These are phyloP conservation scores for Glycyrrhiza uralensis DNA, from an alignment of 306 rosid genomes.

Conservation along the genomic window DNA sequence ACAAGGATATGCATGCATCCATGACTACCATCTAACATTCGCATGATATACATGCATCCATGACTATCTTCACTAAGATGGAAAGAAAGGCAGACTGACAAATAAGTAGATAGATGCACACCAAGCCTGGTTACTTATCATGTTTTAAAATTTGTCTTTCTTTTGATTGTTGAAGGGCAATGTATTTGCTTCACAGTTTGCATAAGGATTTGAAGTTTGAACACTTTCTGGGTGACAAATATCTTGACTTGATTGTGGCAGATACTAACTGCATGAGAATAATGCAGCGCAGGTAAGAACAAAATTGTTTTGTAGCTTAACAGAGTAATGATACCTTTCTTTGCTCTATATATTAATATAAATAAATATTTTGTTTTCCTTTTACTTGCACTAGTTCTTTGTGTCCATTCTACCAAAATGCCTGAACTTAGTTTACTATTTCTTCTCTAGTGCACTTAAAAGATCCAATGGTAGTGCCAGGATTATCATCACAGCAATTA, in stretches of 20 bases:
- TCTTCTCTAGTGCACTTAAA: conserved; percentile 46
- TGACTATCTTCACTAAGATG: conserved; percentile 2
- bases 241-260: conserved; percentile 35
- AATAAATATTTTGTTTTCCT: not conserved
- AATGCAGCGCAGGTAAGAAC: conserved; percentile 49
- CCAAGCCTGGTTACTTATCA: not conserved
- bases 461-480: conserved; percentile 62
- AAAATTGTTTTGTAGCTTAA: conserved; percentile 2
- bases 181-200: conserved; percentile 31
- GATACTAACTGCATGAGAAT: conserved; percentile 37
- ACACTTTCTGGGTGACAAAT: conserved; percentile 26
- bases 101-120: not conserved
- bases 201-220: conserved; percentile 31
- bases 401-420: conserved; percentile 16
- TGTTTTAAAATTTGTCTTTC: conserved; percentile 1
- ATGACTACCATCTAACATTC: not conserved
- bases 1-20: not conserved
- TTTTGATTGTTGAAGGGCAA: conserved; percentile 36
- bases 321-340: not conserved
- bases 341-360: not conserved
- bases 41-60: conserved; percentile 5
- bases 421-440: conserved; percentile 14
- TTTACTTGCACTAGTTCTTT: not conserved
- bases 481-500: conserved; percentile 49
- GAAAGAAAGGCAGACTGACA: not conserved